Evolutionary conservation across 2,329 filamentous ascomycete species (phyloP).

Genomic region (Xylaria sp.): DNA sequence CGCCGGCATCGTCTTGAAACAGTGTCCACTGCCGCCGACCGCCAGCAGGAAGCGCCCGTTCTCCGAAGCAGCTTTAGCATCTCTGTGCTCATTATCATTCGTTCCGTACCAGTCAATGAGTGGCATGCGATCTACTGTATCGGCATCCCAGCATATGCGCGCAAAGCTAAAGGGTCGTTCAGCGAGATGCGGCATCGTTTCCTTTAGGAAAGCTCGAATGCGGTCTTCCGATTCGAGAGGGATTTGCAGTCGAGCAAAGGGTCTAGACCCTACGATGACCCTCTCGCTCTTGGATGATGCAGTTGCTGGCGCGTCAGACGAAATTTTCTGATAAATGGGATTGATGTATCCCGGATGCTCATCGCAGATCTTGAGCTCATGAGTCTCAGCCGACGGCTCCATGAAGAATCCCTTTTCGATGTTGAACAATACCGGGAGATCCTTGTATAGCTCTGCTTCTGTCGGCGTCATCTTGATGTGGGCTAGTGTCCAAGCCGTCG

Average conservation of each 20-base stretch:
- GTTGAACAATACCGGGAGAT: slow-evolving; percentile 56
- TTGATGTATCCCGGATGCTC: slow-evolving; percentile 64
- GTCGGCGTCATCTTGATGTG: slow-evolving; percentile 55
- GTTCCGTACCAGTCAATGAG: slow-evolving; percentile 56
- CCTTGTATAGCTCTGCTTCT: slow-evolving; percentile 51
- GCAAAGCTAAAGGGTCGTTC: slow-evolving; percentile 55
- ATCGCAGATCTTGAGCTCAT: slow-evolving; percentile 58
- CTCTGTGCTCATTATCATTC: not conserved
- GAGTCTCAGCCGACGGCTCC: slow-evolving; percentile 52
- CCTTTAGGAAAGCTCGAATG: slow-evolving; percentile 54
- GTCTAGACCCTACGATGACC: slow-evolving; percentile 27
- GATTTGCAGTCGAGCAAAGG: slow-evolving; percentile 44
- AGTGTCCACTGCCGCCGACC: slow-evolving; percentile 58
- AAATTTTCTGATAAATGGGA: slow-evolving; percentile 38
- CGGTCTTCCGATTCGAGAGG: slow-evolving; percentile 54
- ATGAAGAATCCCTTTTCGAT: slow-evolving; percentile 57
- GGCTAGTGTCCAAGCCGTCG: slow-evolving; percentile 59
- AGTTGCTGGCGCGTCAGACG: not conserved
- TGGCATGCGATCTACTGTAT: slow-evolving; percentile 60
- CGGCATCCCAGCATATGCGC: slow-evolving; percentile 62
- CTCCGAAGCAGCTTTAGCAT: slow-evolving; percentile 38
- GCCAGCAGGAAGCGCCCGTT: slow-evolving; percentile 47
- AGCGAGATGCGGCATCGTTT: slow-evolving; percentile 59
- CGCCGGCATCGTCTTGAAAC: slow-evolving; percentile 58
- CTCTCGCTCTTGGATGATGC: not conserved